Percentiles rank a stretch among this genome's conserved stretches.
phyloP scores from a whole-genome alignment of 75 land plant species.

The Cryptomeria japonica region DNA sequence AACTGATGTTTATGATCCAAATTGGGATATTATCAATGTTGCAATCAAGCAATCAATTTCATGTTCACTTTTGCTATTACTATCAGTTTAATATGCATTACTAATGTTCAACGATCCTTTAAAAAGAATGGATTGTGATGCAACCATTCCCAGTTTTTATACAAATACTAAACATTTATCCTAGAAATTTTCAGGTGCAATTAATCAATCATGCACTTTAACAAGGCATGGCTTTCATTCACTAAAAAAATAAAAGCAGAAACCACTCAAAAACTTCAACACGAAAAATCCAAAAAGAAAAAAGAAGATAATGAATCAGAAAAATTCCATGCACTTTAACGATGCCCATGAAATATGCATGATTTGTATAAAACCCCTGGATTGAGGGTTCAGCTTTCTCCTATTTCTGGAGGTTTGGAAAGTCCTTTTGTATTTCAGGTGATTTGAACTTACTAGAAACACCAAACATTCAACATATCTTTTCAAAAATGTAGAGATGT shows the following conservation, averaged over 20 bases:
- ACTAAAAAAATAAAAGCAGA: not conserved
- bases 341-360: no score
- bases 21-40: no score
- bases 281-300: not conserved
- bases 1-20: no score
- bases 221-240: not conserved
- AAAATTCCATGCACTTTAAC: not conserved
- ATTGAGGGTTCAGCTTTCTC: not conserved
- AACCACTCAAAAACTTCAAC: not conserved
- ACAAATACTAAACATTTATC: not conserved
- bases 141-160: not conserved
- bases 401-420: not conserved
- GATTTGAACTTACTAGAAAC: not conserved
- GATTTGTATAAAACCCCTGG: no score
- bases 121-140: not conserved
- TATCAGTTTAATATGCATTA: not conserved
- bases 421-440: not conserved
- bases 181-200: not conserved
- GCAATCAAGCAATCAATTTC: no score
- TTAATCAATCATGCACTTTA: not conserved
- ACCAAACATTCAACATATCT: not conserved
- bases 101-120: not conserved
- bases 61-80: not conserved
- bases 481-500: not conserved
- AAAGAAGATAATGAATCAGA: not conserved